Conservation (phyloP, 2,329 filamentous ascomycete species). For the Ceratocystis colombiana region DNA sequence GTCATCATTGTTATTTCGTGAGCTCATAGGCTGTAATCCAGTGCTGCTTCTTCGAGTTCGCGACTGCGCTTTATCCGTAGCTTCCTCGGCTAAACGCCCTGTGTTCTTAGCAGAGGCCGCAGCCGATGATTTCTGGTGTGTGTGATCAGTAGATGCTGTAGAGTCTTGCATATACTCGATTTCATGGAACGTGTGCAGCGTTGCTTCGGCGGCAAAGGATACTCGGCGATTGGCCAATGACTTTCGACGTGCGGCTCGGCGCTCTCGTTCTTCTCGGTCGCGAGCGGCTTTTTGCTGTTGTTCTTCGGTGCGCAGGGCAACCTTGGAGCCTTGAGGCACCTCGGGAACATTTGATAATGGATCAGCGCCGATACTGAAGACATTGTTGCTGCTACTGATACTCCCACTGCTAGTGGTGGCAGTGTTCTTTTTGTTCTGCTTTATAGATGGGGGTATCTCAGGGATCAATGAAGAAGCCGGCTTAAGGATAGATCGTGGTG, state of each 20-base stretch:
- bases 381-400: slow-evolving; percentile 1
- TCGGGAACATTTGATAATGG: slow-evolving; percentile 24
- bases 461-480: slow-evolving; percentile 56
- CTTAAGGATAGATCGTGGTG: slow-evolving; percentile 66
- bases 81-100: background rate
- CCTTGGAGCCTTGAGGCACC: slow-evolving; percentile 36
- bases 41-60: slow-evolving; percentile 51
- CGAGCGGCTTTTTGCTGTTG: slow-evolving; percentile 59
- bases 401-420: background rate
- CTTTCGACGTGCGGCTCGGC: slow-evolving; percentile 81
- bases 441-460: slow-evolving; percentile 46
- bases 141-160: slow-evolving; percentile 68
- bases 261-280: slow-evolving; percentile 61
- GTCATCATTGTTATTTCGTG: slow-evolving; percentile 56
- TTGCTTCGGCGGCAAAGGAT: slow-evolving; percentile 94
- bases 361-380: slow-evolving; percentile 21
- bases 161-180: slow-evolving; percentile 82
- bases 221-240: slow-evolving; percentile 87
- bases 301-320: slow-evolving; percentile 58
- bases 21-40: slow-evolving; percentile 40
- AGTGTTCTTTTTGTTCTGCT: slow-evolving; percentile 15
- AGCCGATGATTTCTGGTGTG: slow-evolving; percentile 43
- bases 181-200: slow-evolving; percentile 92
- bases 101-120: slow-evolving; percentile 4
- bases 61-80: slow-evolving; percentile 35